These are phyloP conservation scores for Penicillium decumbens DNA, from an alignment of 2,329 filamentous ascomycete genomes.

Conservation along the genomic window DNA sequence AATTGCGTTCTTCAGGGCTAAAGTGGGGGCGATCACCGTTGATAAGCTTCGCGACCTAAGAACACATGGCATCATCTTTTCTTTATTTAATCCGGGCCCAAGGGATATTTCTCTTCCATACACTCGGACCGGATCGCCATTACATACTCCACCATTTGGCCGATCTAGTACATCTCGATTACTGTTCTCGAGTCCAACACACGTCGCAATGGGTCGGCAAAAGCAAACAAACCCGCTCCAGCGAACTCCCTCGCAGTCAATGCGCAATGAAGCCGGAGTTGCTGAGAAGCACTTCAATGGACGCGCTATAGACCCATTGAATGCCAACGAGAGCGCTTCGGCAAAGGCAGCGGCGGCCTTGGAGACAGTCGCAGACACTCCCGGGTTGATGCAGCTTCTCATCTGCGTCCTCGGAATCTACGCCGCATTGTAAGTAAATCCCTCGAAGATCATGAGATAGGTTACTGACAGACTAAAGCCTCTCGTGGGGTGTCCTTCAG, in stretches of 20 bases:
- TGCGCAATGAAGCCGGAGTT: slow-evolving; percentile 39
- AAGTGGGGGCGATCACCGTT: slow-evolving; percentile 19
- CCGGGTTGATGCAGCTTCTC: slow-evolving; percentile 69
- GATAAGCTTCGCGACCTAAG: slow-evolving; percentile 24
- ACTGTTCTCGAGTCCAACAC: not conserved
- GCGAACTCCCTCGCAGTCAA: slow-evolving; percentile 62
- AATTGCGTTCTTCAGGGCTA: slow-evolving; percentile 10
- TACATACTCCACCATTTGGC: not conserved
- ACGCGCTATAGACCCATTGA: slow-evolving; percentile 13
- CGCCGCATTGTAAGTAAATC: slow-evolving; percentile 71
- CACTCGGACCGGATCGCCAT: not conserved
- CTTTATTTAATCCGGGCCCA: slow-evolving; percentile 2
- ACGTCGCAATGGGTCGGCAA: slow-evolving; percentile 59
- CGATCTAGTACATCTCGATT: not conserved
- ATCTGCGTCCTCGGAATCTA: slow-evolving; percentile 95
- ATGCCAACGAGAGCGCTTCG: slow-evolving; percentile 20
- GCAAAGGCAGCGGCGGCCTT: slow-evolving; percentile 19
- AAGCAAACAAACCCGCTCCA: slow-evolving; percentile 64
- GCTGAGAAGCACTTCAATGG: slow-evolving; percentile 31
- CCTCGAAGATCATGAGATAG: not conserved
- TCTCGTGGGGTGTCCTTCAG: slow-evolving; percentile 95
- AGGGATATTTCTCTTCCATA: not conserved
- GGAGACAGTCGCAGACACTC: slow-evolving; percentile 34
- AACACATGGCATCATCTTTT: slow-evolving; percentile 38
- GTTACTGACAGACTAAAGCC: slow-evolving; percentile 45